A percentile compares a stretch with the other conserved stretches of the same genome.
Evolutionary conservation across 148 eudicot genomes (phyloP).

Genomic region (Persicaria maculosa): DNA sequence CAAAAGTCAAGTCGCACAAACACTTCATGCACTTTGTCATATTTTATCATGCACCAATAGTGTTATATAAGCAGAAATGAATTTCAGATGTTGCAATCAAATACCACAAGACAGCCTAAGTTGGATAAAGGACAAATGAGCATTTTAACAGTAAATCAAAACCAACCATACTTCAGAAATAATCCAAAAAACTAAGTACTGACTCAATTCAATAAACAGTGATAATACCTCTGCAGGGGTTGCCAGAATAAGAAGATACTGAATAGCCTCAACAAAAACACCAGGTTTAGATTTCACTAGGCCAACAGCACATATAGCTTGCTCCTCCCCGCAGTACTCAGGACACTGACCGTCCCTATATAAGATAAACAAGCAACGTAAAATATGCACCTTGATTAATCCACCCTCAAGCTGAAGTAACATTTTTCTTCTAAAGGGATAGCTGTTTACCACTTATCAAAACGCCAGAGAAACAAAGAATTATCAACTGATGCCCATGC

Average conservation of each 20-base stretch:
- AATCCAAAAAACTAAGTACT: not conserved
- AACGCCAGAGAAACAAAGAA: conserved; percentile 92
- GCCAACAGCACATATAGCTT: conserved; percentile 97
- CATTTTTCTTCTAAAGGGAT: not conserved
- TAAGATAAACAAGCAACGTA: conserved; percentile 9
- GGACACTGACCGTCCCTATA: conserved; percentile 98
- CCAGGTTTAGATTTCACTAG: conserved; percentile 80
- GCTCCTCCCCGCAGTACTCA: conserved; percentile 92
- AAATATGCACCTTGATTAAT: conserved; percentile 10
- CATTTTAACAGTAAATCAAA: not conserved
- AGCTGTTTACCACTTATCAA: conserved; percentile 72
- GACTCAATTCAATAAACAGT: not conserved
- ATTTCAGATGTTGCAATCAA: not conserved
- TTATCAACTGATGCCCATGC: conserved; percentile 99
- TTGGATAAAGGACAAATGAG: not conserved
- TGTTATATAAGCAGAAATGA: not conserved
- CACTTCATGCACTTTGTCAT: not conserved
- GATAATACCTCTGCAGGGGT: conserved; percentile 88
- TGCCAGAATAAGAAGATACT: conserved; percentile 76
- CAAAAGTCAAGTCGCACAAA: not conserved
- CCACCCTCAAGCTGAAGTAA: conserved; percentile 4
- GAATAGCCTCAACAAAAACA: conserved; percentile 89
- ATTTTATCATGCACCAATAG: not conserved
- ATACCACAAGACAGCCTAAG: not conserved
- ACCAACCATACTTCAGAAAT: not conserved